phyloP scores from a whole-genome alignment of 2,329 filamentous ascomycete genomes.

The Dactylellina drechsleri region DNA sequence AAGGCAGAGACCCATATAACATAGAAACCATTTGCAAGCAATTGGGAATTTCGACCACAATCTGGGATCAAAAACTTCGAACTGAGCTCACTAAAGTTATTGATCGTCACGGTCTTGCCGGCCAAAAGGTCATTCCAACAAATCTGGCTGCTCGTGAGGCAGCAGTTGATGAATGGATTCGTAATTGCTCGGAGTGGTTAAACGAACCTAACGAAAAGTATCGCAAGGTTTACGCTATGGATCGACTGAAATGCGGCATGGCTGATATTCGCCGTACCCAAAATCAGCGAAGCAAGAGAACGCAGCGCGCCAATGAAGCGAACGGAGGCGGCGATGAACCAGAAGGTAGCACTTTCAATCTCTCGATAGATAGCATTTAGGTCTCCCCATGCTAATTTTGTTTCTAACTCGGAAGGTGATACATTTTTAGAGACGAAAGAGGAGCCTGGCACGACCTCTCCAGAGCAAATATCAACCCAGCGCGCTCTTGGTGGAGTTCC shows the following conservation, averaged over 20 bases:
- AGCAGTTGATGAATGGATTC: slow-evolving; percentile 45
- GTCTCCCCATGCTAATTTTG: slow-evolving; percentile 13
- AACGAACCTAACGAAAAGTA: slow-evolving; percentile 48
- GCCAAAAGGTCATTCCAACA: slow-evolving; percentile 45
- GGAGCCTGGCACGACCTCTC: slow-evolving; percentile 37
- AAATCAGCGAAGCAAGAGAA: slow-evolving; percentile 44
- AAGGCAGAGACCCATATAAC: slow-evolving; percentile 46
- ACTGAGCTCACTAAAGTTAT: slow-evolving; percentile 48
- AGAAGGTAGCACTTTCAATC: slow-evolving; percentile 18
- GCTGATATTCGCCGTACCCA: slow-evolving; percentile 48
- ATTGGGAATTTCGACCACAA: slow-evolving; percentile 45
- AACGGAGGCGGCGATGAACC: slow-evolving; percentile 36
- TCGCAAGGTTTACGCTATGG: slow-evolving; percentile 47
- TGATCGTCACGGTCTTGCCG: slow-evolving; percentile 41
- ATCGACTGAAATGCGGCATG: slow-evolving; percentile 47
- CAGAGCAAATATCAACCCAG: slow-evolving; percentile 41
- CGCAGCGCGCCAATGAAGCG: slow-evolving; percentile 38
- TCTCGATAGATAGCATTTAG: neutral
- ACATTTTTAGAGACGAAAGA: slow-evolving; percentile 46
- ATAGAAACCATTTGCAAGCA: slow-evolving; percentile 53
- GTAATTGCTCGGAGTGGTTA: slow-evolving; percentile 45
- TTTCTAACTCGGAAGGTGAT: slow-evolving; percentile 22
- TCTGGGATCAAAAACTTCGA: slow-evolving; percentile 45
- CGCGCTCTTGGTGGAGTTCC: slow-evolving; percentile 33
- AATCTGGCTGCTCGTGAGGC: slow-evolving; percentile 44